These are phyloP conservation scores for Endotrypanum monterogeii DNA, from an alignment of 208 protist genomes.

Conservation along the genomic window DNA sequence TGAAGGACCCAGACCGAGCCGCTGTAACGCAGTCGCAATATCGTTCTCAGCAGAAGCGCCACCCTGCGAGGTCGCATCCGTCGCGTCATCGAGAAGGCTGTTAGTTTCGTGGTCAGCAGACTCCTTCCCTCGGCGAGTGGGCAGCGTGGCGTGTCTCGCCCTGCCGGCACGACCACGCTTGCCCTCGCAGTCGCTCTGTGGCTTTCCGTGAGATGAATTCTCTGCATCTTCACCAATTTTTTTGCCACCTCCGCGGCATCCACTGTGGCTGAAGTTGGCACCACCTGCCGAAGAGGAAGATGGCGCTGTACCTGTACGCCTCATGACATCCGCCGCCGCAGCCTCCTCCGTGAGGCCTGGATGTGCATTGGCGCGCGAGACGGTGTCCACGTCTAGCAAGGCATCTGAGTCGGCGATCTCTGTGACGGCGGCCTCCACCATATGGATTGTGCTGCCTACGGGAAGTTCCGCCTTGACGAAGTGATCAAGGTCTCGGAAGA, in stretches of 20 bases:
- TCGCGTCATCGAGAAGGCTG: slow-evolving; percentile 4
- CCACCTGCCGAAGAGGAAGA: slow-evolving; percentile 4
- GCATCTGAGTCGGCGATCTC: slow-evolving; percentile 37
- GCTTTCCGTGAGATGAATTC: not conserved
- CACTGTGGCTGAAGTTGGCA: slow-evolving; percentile 1
- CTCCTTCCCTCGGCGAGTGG: not conserved
- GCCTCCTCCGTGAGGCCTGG: slow-evolving; percentile 8
- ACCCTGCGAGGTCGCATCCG: not conserved
- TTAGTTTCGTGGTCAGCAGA: not conserved
- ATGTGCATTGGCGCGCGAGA: slow-evolving; percentile 27
- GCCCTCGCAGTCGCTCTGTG: not conserved
- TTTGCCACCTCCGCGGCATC: slow-evolving; percentile 6
- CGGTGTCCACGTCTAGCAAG: slow-evolving; percentile 20
- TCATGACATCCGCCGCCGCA: not conserved
- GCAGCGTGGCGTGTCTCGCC: not conserved
- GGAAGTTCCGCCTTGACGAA: slow-evolving; percentile 75
- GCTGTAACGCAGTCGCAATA: slow-evolving; percentile 26
- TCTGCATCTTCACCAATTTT: slow-evolving; percentile 8
- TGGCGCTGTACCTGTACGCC: not conserved
- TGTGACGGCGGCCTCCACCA: slow-evolving; percentile 77
- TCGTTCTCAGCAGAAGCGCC: slow-evolving; percentile 7
- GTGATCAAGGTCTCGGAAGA: slow-evolving; percentile 71
- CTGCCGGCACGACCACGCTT: not conserved
- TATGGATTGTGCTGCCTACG: slow-evolving; percentile 65
- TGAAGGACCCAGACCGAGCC: slow-evolving; percentile 29